Base-by-base conservation (phyloP, 2,329 filamentous ascomycete species). In the Talaromyces sp. region DNA sequence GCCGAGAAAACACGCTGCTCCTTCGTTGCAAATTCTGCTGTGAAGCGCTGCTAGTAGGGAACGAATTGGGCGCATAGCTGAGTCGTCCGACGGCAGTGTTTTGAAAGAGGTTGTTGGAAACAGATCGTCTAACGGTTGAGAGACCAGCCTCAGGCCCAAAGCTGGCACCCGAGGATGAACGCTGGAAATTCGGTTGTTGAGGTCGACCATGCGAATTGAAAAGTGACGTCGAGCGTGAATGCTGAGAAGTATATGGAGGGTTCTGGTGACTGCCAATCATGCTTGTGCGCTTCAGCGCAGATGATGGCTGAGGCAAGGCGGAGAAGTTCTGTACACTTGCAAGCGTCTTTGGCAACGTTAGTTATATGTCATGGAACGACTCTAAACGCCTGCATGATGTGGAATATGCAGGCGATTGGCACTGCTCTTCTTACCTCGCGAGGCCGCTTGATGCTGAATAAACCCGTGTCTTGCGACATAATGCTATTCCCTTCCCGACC, bases 221-320 rank as follows among this genome's bases (percentile, higher is more conserved):
- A 77, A 96, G 90, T 68, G 93, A 97, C 72, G 91, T 87, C 31
- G 92, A 92, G 71, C 94, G 92, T 70, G 83, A 88, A 82, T 96
- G 91, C 75, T 89, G 88, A 63, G 85, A 84, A 64, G 88, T 88
- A 73, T 86, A 89, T 54, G 86, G 87, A 65, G 83, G 82, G 73
- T 85, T 85, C 67, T 86, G 85, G 72, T 88, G 83, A 74, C 88
- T 87, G 68, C 88, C 88, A 71, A 88, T 88, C 13, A 92, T 93
- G 74, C 89, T 95, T 34, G 91, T 91, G 77, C 95, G 91, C 83
- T 99, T 99, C 85, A 99, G 90, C 47, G 93, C 92, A 47, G 94
- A 98, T 31, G 91, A 86, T 8, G 95, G 94, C 80, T 96, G 92
- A 22, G 95, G 95, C 68, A 99, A 91, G 25, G 88, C 87, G 22